Evolutionary conservation across 2,329 filamentous ascomycete species (phyloP), one percentile per base, ranked within the genome.

Genomic region (Neofusicoccum ribis): DNA sequence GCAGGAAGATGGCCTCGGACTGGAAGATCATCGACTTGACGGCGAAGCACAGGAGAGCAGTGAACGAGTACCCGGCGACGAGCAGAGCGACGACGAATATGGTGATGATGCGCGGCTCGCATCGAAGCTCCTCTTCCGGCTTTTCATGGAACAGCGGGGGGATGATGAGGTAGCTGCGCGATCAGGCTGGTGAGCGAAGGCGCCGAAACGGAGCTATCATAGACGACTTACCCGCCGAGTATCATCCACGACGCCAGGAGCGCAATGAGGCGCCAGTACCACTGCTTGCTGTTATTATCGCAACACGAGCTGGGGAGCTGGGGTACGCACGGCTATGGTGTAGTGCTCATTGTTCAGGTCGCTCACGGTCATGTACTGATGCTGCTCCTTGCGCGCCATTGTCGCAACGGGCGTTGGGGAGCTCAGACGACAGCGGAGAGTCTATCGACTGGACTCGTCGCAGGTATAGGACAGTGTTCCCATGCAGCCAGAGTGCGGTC

Each of bases 261-360:
- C 8, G 81, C 80, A 41, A 80, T 74, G 27, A 79, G 69, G 65
- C 78, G 77, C 82, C 82, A 84, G 69, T 83, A 83, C 81, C 81
- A 83, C 47, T 81, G 72, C 43, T 11, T 12, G 39, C 8, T n/a
- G 39, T 59, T 31, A 59, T 14, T 46, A 58, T 15, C 6, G 36
- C 49, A 41, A 27, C 11, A 14, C 50, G 17, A 27, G 31, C 27
- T 6, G 44, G 23, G 9, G 3, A n/a, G 27, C 43, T 6, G 46
- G 41, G 54, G 14, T 31, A 62, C 64, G 37, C 36, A 67, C 65
- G 37, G 62, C 62, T 46, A 66, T 61, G 36, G 49, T 56, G 37
- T 67, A 64, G 43, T 58, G 52, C 41, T 65, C 65, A 39, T 46
- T 52, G 52, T 61, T 61, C 47, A 67, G 49, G n/a, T 65, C 65